A percentile compares a stretch with the other conserved stretches of the same genome.
phyloP scores from a whole-genome alignment of 164 flowering plant genomes.

The Stephania cephalantha region DNA sequence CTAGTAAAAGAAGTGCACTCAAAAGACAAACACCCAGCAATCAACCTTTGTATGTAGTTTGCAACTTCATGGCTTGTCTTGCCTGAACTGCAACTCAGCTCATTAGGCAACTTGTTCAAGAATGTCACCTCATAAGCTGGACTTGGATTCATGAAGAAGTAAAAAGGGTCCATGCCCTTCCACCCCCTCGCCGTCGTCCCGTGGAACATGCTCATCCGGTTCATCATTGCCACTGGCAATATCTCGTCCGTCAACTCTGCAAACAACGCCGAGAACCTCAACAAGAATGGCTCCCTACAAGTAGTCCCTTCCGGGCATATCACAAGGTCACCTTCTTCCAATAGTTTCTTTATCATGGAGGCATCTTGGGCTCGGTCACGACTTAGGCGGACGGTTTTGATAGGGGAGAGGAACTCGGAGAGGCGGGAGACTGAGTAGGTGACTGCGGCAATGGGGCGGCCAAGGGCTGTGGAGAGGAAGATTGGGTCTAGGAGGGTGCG shows the following conservation, averaged over 20 bases:
- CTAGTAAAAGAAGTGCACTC: conserved; percentile 69
- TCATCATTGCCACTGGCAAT: conserved; percentile 64
- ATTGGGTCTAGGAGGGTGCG: conserved; percentile 57
- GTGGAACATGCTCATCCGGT: conserved; percentile 55
- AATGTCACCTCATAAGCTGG: conserved; percentile 61
- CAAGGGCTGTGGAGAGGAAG: conserved; percentile 46
- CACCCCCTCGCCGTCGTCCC: conserved; percentile 76
- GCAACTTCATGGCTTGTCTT: conserved; percentile 67
- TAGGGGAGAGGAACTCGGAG: conserved; percentile 66
- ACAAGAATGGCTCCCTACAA: conserved; percentile 58
- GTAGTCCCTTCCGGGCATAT: conserved; percentile 80
- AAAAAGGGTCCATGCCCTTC: conserved; percentile 71
- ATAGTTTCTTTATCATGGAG: conserved; percentile 45
- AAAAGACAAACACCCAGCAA: conserved; percentile 50
- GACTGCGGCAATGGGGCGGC: conserved; percentile 50
- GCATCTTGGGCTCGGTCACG: conserved; percentile 57
- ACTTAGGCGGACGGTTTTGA: conserved; percentile 53
- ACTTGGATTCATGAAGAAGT: conserved; percentile 75
- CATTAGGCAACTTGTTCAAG: conserved; percentile 50
- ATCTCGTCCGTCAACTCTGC: conserved; percentile 57
- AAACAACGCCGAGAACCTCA: conserved; percentile 55
- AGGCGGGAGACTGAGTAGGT: conserved; percentile 57
- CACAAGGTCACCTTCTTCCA: conserved; percentile 54
- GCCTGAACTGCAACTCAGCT: conserved; percentile 38
- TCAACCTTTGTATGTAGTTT: conserved; percentile 56